Percentiles rank a stretch among this genome's conserved stretches.
Conservation (phyloP, 2,329 filamentous ascomycete genomes). For the Paradendryphiella salina region DNA sequence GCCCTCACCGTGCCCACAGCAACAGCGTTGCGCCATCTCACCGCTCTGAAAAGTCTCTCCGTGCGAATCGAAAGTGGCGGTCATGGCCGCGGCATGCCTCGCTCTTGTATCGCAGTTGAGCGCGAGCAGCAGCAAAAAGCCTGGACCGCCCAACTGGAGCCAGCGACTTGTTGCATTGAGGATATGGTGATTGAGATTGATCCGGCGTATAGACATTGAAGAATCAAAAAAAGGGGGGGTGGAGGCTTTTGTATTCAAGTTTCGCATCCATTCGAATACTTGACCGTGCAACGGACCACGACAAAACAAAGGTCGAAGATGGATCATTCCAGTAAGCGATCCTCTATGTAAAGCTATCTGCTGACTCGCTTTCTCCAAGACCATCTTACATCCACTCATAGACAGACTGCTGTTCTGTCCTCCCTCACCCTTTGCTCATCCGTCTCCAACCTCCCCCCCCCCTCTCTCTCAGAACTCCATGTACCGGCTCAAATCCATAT, state of each 20-base stretch:
- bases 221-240: neutral
- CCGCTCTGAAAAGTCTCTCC: conserved; percentile 27
- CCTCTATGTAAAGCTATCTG: neutral
- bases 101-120: conserved; percentile 11
- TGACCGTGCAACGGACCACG: too few relatives aligned
- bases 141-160: conserved; percentile 23
- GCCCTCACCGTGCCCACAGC: conserved; percentile 30
- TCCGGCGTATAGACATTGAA: conserved; percentile 26
- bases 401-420: too few relatives aligned
- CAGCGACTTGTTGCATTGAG: conserved; percentile 22
- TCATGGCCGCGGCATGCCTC: conserved; percentile 18
- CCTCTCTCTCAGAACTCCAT: neutral
- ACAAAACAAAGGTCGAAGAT: neutral
- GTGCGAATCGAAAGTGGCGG: conserved; percentile 31
- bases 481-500: neutral
- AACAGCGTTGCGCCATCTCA: conserved; percentile 22
- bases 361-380: too few relatives aligned
- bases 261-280: neutral
- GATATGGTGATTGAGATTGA: conserved; percentile 40
- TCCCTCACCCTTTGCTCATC: too few relatives aligned
- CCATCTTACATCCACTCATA: too few relatives aligned
- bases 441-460: neutral
- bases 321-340: neutral
- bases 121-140: conserved; percentile 19
- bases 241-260: neutral